Evolutionary conservation across 2,329 filamentous ascomycete genomes (phyloP).

Genomic region (Balansia obtecta): DNA sequence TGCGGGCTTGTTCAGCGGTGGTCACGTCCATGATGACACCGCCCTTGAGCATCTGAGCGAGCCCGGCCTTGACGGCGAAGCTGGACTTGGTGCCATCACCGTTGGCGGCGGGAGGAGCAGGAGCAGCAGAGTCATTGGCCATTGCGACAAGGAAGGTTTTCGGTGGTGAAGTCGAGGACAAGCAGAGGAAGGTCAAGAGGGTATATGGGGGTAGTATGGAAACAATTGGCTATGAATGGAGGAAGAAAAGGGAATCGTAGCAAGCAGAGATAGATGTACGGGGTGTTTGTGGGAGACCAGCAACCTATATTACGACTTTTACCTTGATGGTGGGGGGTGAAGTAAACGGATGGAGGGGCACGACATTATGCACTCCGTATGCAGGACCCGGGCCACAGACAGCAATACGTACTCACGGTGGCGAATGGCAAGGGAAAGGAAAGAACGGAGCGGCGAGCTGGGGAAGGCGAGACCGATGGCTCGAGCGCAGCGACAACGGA

Average conservation of each 20-base stretch:
- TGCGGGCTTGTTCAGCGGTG: slow-evolving; percentile 84
- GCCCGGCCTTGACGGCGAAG: slow-evolving; percentile 86
- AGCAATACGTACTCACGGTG: not conserved
- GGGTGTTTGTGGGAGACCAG: not conserved
- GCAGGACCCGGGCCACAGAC: not conserved
- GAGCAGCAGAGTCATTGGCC: slow-evolving; percentile 22
- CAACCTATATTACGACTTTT: not conserved
- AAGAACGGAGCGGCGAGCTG: slow-evolving; percentile 1
- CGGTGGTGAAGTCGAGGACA: not conserved
- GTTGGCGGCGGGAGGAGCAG: slow-evolving; percentile 14
- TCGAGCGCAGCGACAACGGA: slow-evolving; percentile 6
- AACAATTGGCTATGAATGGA: too few relatives aligned
- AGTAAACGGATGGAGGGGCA: slow-evolving; percentile 2
- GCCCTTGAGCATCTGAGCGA: slow-evolving; percentile 97
- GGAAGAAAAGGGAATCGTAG: not conserved
- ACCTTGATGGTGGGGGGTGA: slow-evolving; percentile 3
- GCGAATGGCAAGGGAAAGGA: not conserved
- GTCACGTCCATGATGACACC: slow-evolving; percentile 99
- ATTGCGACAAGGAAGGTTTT: slow-evolving; percentile 14
- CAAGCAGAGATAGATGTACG: not conserved
- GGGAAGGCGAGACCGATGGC: slow-evolving; percentile 2
- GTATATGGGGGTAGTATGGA: too few relatives aligned
- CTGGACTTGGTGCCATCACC: slow-evolving; percentile 32
- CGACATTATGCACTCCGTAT: not conserved
- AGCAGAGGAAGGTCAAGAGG: not conserved